Percentiles rank a stretch among this genome's conserved stretches.
phyloP scores from a whole-genome alignment of 495 filamentous ascomycete genomes.

The Corynascus novoguineensis region DNA sequence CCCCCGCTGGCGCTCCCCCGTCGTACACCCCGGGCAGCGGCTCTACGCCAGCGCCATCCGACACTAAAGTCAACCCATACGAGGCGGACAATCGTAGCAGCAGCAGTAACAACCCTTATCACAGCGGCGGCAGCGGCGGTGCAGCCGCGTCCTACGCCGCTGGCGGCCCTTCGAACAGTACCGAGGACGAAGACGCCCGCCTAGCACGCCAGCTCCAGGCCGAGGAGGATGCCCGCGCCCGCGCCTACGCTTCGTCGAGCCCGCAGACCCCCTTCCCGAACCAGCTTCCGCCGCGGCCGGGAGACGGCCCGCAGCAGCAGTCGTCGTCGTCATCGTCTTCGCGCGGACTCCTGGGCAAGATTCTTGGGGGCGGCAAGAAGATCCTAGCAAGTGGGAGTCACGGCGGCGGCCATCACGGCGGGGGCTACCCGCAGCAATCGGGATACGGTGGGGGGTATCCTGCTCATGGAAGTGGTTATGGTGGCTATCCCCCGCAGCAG shows the following conservation, averaged over 20 bases:
- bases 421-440: conserved; percentile 25
- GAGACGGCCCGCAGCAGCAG: too few species aligned
- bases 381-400: conserved; percentile 9
- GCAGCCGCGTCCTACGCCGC: conserved; percentile 13
- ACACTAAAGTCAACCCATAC: conserved; percentile 61
- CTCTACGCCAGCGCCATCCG: conserved; percentile 36
- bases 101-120: conserved; percentile 6
- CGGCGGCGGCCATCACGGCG: conserved; percentile 16
- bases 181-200: conserved; percentile 59
- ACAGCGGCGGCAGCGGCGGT: conserved; percentile 57
- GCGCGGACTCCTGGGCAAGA: conserved; percentile 47
- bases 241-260: conserved; percentile 19
- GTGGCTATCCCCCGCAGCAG: conserved; percentile 20
- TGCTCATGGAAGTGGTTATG: conserved; percentile 6
- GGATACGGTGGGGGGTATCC: conserved; percentile 34
- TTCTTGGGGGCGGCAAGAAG: conserved; percentile 42
- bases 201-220: conserved; percentile 74
- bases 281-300: conserved; percentile 38
- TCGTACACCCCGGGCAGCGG: conserved; percentile 48
- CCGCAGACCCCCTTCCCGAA: conserved; percentile 23
- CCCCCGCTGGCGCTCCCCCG: conserved; percentile 56
- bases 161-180: background rate
- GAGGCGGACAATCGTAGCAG: conserved; percentile 19
- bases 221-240: conserved; percentile 66
- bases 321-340: too few species aligned